These are phyloP conservation scores for Singerocomus rubriflavus DNA, from an alignment of 1,284 basidiomycete genomes.

Conservation along the genomic window DNA sequence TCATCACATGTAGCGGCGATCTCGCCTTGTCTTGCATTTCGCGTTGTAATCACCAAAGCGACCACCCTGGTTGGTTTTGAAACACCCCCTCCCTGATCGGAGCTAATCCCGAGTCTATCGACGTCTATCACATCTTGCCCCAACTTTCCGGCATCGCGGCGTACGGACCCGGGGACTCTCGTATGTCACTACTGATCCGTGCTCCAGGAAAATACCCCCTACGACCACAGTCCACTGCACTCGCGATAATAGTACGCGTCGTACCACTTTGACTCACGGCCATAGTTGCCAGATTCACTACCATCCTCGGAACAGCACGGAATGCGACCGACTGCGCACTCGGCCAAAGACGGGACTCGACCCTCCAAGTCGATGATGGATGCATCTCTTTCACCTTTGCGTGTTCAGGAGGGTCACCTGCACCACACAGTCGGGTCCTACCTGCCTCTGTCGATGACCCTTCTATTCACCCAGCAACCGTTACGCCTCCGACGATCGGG, in stretches of 20 bases:
- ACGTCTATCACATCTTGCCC: background rate
- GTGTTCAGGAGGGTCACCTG: background rate
- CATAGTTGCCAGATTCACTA: no score
- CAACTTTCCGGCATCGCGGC: background rate
- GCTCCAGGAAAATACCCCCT: background rate
- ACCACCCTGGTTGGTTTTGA: background rate
- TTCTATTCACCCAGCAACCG: conserved; percentile 5
- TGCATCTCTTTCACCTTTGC: background rate
- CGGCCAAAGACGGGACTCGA: no score
- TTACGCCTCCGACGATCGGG: background rate
- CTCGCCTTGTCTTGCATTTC: background rate
- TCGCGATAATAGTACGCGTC: no score
- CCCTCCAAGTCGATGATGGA: no score
- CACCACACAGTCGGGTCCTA: background rate
- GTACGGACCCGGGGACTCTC: background rate
- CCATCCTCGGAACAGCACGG: no score
- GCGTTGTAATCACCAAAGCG: conserved; percentile 11
- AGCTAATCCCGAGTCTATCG: background rate
- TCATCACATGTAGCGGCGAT: background rate
- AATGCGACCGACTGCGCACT: no score
- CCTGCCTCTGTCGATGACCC: background rate
- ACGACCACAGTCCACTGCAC: no score
- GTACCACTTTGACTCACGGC: no score
- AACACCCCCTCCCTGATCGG: background rate
- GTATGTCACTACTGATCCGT: background rate